Evolutionary conservation across 495 filamentous ascomycete species (phyloP).

Genomic region (Hypoxylon lenormandii): DNA sequence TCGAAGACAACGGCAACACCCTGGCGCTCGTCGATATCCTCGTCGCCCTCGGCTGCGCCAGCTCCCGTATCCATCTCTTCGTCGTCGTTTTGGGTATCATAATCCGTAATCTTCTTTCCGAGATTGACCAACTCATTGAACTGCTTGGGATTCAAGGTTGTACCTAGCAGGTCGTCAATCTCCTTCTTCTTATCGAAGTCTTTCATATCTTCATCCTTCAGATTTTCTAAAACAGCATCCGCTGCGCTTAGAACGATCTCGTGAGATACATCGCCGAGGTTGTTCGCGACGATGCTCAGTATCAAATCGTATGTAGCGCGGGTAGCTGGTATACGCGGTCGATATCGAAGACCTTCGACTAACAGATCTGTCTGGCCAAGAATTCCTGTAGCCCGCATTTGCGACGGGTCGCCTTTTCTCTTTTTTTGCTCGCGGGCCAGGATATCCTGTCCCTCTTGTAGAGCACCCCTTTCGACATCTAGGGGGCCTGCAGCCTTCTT

Average conservation of each 20-base stretch:
- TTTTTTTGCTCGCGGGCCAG: slow-evolving; percentile 88
- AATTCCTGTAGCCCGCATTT: slow-evolving; percentile 80
- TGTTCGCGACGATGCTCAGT: slow-evolving; percentile 84
- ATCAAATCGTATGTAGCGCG: slow-evolving; percentile 97
- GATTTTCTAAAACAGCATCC: slow-evolving; percentile 86
- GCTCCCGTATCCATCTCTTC: slow-evolving; percentile 80
- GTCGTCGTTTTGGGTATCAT: slow-evolving; percentile 95
- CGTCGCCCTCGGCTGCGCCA: slow-evolving; percentile 67
- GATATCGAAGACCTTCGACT: slow-evolving; percentile 84
- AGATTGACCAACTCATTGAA: slow-evolving; percentile 98
- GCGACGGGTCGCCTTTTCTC: slow-evolving; percentile 79
- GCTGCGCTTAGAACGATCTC: slow-evolving; percentile 94
- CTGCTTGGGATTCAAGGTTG: slow-evolving; percentile 83
- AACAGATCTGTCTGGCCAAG: slow-evolving; percentile 85
- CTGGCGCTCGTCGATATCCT: slow-evolving; percentile 89
- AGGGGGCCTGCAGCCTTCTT: slow-evolving; percentile 75
- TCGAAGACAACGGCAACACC: slow-evolving; percentile 97
- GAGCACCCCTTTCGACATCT: slow-evolving; percentile 77
- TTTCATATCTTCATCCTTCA: slow-evolving; percentile 96
- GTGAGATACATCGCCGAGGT: slow-evolving; percentile 92
- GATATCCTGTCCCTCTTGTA: slow-evolving; percentile 87
- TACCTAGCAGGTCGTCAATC: slow-evolving; percentile 89
- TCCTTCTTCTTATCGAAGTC: slow-evolving; percentile 99
- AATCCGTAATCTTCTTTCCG: slow-evolving; percentile 99
- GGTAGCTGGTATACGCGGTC: slow-evolving; percentile 90